phyloP scores from a whole-genome alignment of 129 eudicot species.

The Calendula officinalis region DNA sequence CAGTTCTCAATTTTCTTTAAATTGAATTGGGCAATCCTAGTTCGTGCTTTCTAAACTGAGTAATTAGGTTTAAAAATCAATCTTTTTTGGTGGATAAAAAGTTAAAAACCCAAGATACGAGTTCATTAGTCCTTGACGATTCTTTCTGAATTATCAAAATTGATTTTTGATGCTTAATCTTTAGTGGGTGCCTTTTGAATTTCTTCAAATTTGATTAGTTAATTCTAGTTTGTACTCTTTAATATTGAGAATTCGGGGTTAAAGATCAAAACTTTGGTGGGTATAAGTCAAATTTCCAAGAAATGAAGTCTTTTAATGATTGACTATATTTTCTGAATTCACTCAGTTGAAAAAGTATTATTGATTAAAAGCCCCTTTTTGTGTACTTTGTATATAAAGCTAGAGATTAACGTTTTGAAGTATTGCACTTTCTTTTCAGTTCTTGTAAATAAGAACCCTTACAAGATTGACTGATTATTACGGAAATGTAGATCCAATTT shows the following conservation, averaged over 20 bases:
- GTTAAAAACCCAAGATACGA: not conserved
- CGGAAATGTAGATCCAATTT: not conserved
- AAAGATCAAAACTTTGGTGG: slow-evolving; percentile 17
- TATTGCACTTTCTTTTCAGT: not conserved
- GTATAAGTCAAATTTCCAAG: slow-evolving; percentile 4
- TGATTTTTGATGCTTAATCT: not conserved
- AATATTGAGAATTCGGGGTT: not conserved
- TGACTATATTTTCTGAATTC: not conserved
- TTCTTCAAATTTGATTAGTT: slow-evolving; percentile 8
- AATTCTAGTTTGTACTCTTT: not conserved
- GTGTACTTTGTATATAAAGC: not conserved
- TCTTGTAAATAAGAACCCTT: no score
- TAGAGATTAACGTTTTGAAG: not conserved
- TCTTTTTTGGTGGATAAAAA: slow-evolving; percentile 16
- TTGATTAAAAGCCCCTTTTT: not conserved
- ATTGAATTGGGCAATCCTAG: not conserved
- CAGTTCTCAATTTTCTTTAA: not conserved
- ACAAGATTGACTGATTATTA: no score
- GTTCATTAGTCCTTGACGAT: slow-evolving; percentile 4
- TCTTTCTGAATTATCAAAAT: slow-evolving; percentile 5
- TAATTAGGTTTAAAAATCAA: slow-evolving; percentile 14
- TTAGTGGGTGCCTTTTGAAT: slow-evolving; percentile 6
- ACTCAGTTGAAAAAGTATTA: not conserved
- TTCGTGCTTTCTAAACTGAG: not conserved
- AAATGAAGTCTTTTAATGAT: not conserved